A percentile compares a stretch with the other conserved stretches of the same genome.
Evolutionary conservation across 306 rosid species (phyloP).

Genomic region (Astragalus glycyphyllos): DNA sequence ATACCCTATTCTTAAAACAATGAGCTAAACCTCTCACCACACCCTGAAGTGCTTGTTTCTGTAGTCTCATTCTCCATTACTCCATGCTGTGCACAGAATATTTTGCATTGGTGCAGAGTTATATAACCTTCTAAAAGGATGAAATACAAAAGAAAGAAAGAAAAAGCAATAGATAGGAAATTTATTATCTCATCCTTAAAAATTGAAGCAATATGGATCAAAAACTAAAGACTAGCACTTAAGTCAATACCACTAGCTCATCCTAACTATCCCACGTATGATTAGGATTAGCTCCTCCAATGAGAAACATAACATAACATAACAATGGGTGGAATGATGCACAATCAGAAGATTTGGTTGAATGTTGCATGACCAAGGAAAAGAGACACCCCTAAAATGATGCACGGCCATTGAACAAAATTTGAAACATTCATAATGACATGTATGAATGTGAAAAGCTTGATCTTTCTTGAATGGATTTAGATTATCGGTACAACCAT

Average conservation of each 20-base stretch:
- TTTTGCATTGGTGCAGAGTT: constrained; percentile 79
- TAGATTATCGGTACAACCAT: not conserved
- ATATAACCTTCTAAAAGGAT: constrained; percentile 67
- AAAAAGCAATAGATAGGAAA: constrained; percentile 56
- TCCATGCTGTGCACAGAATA: constrained; percentile 93
- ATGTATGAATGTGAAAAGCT: not conserved
- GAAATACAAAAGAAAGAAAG: constrained; percentile 47
- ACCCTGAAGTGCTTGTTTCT: constrained; percentile 98
- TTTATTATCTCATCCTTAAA: constrained; percentile 46
- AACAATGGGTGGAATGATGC: constrained; percentile 16
- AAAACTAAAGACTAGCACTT: constrained; percentile 39
- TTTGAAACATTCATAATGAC: not conserved
- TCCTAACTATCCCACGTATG: not conserved
- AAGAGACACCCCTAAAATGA: constrained; percentile 6
- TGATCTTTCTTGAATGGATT: constrained; percentile 3
- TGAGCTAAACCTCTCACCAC: constrained; percentile 87
- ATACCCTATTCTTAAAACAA: constrained; percentile 51
- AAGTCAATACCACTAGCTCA: not conserved
- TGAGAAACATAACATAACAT: constrained; percentile 4
- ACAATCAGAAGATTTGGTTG: constrained; percentile 16
- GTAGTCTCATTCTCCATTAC: constrained; percentile 98
- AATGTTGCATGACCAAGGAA: not conserved
- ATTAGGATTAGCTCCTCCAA: not conserved
- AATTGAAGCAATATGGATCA: constrained; percentile 41
- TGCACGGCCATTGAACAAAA: constrained; percentile 7